phyloP scores from a whole-genome alignment of 441 rosid species.

The Adansonia madagascariensis region DNA sequence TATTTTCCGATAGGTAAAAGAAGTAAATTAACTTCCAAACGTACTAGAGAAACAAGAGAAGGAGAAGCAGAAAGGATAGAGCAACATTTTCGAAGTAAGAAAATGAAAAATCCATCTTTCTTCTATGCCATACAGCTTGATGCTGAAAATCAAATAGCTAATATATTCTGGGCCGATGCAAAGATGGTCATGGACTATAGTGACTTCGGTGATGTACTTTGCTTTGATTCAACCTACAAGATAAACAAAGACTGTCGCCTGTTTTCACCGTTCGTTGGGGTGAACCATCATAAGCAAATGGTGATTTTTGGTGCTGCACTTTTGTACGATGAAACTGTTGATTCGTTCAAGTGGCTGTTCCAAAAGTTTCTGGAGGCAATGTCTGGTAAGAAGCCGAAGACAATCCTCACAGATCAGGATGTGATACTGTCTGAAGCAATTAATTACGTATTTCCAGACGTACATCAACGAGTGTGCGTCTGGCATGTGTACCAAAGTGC shows the following conservation, averaged over 20 bases:
- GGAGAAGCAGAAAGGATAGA: slow-evolving; percentile 42
- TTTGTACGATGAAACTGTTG: slow-evolving; percentile 23
- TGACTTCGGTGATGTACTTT: slow-evolving; percentile 22
- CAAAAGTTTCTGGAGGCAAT: slow-evolving; percentile 22
- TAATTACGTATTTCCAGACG: slow-evolving; percentile 10
- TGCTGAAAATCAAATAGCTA: slow-evolving; percentile 24
- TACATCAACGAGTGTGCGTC: slow-evolving; percentile 3
- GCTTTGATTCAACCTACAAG: slow-evolving; percentile 18
- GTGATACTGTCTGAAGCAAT: slow-evolving; percentile 10
- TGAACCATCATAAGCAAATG: slow-evolving; percentile 28
- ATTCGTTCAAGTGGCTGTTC: slow-evolving; percentile 26
- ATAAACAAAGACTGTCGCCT: slow-evolving; percentile 13
- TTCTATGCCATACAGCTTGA: slow-evolving; percentile 36
- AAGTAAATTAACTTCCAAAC: slow-evolving; percentile 33
- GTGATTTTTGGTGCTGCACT: slow-evolving; percentile 26
- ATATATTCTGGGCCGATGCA: slow-evolving; percentile 28
- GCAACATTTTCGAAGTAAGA: slow-evolving; percentile 36
- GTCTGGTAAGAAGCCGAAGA: slow-evolving; percentile 26
- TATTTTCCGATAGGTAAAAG: slow-evolving; percentile 25
- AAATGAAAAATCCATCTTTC: slow-evolving; percentile 37
- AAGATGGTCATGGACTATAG: slow-evolving; percentile 28
- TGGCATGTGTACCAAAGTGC: slow-evolving; percentile 26
- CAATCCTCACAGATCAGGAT: slow-evolving; percentile 19
- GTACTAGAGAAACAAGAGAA: slow-evolving; percentile 28
- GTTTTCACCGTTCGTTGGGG: slow-evolving; percentile 6